A percentile compares a stretch with the other conserved stretches of the same genome.
Evolutionary conservation across 2,329 filamentous ascomycete species (phyloP).

Genomic region (Fusarium solani-melongenae): DNA sequence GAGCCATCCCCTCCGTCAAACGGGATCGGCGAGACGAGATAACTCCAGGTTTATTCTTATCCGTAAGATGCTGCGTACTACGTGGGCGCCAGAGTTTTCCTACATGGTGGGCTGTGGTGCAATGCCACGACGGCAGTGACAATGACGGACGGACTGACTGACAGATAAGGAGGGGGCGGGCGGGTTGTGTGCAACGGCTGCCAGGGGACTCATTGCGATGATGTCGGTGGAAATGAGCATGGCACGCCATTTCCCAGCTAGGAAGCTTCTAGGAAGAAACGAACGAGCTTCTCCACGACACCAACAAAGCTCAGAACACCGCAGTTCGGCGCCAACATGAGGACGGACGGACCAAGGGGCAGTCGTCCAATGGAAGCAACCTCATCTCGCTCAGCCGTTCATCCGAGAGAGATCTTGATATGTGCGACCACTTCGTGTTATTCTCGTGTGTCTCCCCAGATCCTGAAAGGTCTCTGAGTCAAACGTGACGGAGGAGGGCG

Average conservation of each 20-base stretch:
- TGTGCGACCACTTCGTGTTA: neutral
- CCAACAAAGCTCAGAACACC: neutral
- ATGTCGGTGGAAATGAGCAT: conserved; percentile 45
- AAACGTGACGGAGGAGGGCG: neutral
- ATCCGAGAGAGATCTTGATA: conserved; percentile 22
- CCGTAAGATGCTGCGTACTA: conserved; percentile 4
- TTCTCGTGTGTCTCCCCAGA: neutral
- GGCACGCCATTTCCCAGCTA: conserved; percentile 25
- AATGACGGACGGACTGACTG: neutral
- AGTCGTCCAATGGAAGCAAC: conserved; percentile 3
- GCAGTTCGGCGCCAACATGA: neutral
- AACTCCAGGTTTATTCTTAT: neutral
- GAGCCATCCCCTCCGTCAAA: neutral
- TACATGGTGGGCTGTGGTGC: neutral
- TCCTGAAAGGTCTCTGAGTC: neutral
- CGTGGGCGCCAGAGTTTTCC: conserved; percentile 2
- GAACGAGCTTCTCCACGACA: conserved; percentile 32
- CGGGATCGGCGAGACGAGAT: conserved; percentile 2
- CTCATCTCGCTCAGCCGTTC: conserved; percentile 20
- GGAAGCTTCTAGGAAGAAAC: conserved; percentile 33
- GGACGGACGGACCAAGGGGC: conserved; percentile 13
- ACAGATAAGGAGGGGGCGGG: conserved; percentile 2
- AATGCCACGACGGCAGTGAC: neutral
- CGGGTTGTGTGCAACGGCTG: neutral
- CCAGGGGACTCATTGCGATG: conserved; percentile 14